phyloP scores from a whole-genome alignment of 2,329 filamentous ascomycete species.

The Parascedosporium putredinis region DNA sequence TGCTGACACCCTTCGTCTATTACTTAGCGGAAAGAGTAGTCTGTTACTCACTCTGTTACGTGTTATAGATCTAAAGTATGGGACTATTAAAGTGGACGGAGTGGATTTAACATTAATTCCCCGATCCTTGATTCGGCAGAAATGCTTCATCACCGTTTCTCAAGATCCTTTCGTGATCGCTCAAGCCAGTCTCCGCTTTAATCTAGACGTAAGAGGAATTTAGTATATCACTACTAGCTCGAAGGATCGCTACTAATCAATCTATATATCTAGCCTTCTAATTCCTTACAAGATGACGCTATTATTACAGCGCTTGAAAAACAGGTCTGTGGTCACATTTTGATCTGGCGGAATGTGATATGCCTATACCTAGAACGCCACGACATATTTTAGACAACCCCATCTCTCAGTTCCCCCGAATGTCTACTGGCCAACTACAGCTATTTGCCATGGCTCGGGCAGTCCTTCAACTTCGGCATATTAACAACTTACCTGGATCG shows the following conservation, averaged over 20 bases:
- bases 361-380: no score
- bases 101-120: slow-evolving; percentile 29
- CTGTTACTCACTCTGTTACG: slow-evolving; percentile 35
- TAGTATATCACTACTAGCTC: no score
- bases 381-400: slow-evolving; percentile 15
- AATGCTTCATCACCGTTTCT: slow-evolving; percentile 32
- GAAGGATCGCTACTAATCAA: no score
- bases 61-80: slow-evolving; percentile 30
- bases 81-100: slow-evolving; percentile 31
- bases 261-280: no score
- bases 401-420: slow-evolving; percentile 16
- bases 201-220: no score
- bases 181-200: slow-evolving; percentile 31
- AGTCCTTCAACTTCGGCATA: no score
- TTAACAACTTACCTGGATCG: no score
- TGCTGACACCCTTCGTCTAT: neutral
- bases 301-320: no score
- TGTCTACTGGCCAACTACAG: slow-evolving; percentile 24
- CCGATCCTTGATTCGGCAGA: slow-evolving; percentile 30
- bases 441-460: slow-evolving; percentile 23
- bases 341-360: no score
- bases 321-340: neutral
- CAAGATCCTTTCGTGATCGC: slow-evolving; percentile 37
- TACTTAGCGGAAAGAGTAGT: slow-evolving; percentile 37
- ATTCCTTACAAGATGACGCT: no score